These are phyloP conservation scores for Sporothrix variecibatus DNA, from an alignment of 2,329 filamentous ascomycete genomes.

Conservation along the genomic window DNA sequence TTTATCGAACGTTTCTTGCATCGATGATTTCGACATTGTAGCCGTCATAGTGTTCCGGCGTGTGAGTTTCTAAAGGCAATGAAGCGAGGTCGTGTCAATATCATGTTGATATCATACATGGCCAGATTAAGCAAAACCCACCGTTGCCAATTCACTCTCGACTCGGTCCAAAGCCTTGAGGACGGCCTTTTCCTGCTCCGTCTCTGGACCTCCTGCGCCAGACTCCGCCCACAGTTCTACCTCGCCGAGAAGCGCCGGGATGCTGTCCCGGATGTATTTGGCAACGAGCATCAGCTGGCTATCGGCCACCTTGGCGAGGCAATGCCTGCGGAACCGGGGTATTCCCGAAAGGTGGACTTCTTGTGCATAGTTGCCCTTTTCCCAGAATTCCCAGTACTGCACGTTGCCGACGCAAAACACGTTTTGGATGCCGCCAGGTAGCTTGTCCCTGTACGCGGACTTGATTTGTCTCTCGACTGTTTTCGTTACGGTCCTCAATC, in stretches of 20 bases:
- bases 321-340: neutral
- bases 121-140: neutral
- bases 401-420: neutral
- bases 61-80: neutral
- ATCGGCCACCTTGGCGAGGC: neutral
- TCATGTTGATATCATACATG: neutral
- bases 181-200: neutral
- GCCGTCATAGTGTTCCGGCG: neutral
- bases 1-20: neutral
- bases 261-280: neutral
- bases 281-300: neutral
- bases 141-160: neutral
- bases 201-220: neutral
- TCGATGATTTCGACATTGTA: neutral
- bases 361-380: neutral
- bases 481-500: slow-evolving; percentile 2
- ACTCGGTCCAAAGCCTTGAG: neutral
- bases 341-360: neutral
- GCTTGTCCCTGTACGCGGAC: neutral
- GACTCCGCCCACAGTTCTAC: neutral
- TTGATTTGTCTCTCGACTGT: neutral
- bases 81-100: neutral
- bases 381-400: neutral
- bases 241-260: neutral
- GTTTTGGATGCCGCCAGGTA: neutral